Conservation (phyloP, 768 basidiomycete genomes). For the Lyophyllum decastes region DNA sequence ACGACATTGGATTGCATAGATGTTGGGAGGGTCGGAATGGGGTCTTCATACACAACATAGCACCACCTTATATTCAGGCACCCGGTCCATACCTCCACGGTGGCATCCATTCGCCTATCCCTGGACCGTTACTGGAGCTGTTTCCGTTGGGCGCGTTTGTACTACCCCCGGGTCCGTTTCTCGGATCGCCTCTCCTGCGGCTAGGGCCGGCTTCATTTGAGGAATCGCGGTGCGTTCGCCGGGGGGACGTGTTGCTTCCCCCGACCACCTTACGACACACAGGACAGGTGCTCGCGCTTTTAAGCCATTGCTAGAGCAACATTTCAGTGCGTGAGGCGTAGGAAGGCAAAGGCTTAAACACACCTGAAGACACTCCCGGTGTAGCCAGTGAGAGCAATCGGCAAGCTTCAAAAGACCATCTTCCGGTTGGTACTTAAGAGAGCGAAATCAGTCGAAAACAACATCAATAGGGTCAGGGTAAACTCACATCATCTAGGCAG, state of each 20-base stretch:
- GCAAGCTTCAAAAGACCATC: slow-evolving; percentile 67
- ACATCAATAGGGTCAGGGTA: background rate
- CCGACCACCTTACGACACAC: slow-evolving; percentile 71
- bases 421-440: slow-evolving; percentile 59
- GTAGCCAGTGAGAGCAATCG: slow-evolving; percentile 81
- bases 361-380: slow-evolving; percentile 75
- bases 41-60: background rate
- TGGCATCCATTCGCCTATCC: slow-evolving; percentile 1
- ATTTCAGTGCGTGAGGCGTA: slow-evolving; percentile 1
- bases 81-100: slow-evolving; percentile 4
- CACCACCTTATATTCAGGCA: background rate
- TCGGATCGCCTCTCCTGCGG: slow-evolving; percentile 11
- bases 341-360: slow-evolving; percentile 17
- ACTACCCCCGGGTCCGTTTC: slow-evolving; percentile 6
- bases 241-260: background rate
- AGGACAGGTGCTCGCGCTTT: slow-evolving; percentile 74
- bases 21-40: background rate
- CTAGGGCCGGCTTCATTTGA: slow-evolving; percentile 14
- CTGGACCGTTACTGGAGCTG: background rate
- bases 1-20: background rate
- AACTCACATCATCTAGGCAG: slow-evolving; percentile 79
- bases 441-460: slow-evolving; percentile 7
- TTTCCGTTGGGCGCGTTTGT: background rate
- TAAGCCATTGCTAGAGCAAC: slow-evolving; percentile 74
- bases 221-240: background rate